Base-by-base conservation (phyloP, 2,329 filamentous ascomycete species). In the Teratosphaeria zuluensis region DNA sequence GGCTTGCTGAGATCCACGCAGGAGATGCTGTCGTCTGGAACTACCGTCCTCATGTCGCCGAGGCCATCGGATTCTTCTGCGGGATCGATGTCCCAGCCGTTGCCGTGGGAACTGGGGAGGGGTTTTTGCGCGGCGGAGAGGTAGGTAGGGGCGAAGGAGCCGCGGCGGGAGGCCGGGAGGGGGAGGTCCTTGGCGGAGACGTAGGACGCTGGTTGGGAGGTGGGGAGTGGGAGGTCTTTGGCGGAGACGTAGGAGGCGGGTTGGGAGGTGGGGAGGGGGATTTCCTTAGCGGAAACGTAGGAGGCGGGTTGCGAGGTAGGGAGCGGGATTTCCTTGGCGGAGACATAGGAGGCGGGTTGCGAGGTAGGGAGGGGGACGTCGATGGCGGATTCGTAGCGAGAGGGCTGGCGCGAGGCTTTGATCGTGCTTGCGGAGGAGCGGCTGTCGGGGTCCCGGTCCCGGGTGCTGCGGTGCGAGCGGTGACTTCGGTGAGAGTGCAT, bases 21-120 rank as follows among this genome's bases (percentile, higher is more conserved):
- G 14, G 75, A 77, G 60, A 80, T 78, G 57, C 74, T 77, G 59
- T 80, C 78, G 59, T 76, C 75, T 1, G 78, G 78, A 2, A 75
- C 72, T 1, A 80, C 74, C 3, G 76, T 78, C 60, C 75, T 75
- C 55, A 68, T 66, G 58, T 79, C 75, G 57, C 71, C 73, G 7
- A 70, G 59, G 21, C 74, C 73, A 55, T 76, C 73, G 32, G 69
- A 62, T 33, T 74, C 66, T 4, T 73, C 68, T 9, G 55, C 63
- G 7, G 59, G 51, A 2, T 61, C 61, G 7, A 60, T 61, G 4
- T 30, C 38, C 30, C 55, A 61, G 51, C 51, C 57, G 30, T 54
- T 57, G 35, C 35, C 53, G n/a, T 57, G 55, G 3, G 62, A 64
- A 5, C 46, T 24, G 0, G 61, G 59, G 9, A 63, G 54, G 4